Base-by-base conservation (phyloP, 129 eudicot genomes). In the Tagetes patula region DNA sequence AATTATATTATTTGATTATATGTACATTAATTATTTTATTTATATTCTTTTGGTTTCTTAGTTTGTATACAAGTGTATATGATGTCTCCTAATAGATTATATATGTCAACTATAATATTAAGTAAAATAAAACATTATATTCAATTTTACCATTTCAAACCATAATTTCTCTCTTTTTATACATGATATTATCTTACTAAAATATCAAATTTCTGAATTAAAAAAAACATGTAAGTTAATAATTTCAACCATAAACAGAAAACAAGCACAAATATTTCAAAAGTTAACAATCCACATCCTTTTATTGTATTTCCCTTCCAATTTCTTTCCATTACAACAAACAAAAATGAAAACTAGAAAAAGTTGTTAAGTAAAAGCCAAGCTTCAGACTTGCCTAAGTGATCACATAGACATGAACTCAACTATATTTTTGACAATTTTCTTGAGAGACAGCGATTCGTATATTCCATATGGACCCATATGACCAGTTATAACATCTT, bases 361-460 rank as follows among this genome's bases (percentile, higher is more conserved):
- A 68, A 49, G 47, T 73, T 74, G 64, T 74, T 74, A 73, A 77
- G 69, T 67, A 69, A 77, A 52, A 78, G 82, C 82, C 82, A 78
- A 78, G 82, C 77, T 71, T 78, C 73, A 78, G 82, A 78, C 82
- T 78, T 78, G 82, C 82, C 82, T 71, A 78, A 78, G 73, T 71
- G 82, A 78, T 78, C 73, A 78, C 77, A 78, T 71, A 78, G 82
- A 71, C 82, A 78, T 52, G 50, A 64, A 78, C 42, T 71, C 64
- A 78, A 64, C 48, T 30, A 45, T 14, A 32, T 71, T 39, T 52
- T 61, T 27, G 14, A 0, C 12, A 7, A 10, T 46, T n/a, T 64
- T 78, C 82, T 45, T 66, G 60, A 41, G 77, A 78, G 68, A 76
- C 42, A 7, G 77, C 77, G 48, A 65, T 64, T 36, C 82, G 43